These are phyloP conservation scores for Talaromyces stipitatus DNA, from an alignment of 495 filamentous ascomycete species.

Conservation along the genomic window DNA sequence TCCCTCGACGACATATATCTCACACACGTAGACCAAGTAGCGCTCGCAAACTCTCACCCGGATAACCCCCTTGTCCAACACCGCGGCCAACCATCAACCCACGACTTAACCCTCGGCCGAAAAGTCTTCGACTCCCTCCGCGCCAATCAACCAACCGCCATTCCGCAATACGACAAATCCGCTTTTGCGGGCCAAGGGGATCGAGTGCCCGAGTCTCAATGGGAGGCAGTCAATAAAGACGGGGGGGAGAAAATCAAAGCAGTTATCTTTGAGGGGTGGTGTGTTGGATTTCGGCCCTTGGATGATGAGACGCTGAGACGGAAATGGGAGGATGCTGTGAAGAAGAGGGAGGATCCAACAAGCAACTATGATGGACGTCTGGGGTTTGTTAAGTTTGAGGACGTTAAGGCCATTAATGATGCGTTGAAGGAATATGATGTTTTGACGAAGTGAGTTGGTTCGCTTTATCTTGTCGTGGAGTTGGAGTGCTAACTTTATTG, in stretches of 20 bases:
- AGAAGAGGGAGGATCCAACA: conserved; percentile 28
- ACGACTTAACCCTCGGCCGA: conserved; percentile 63
- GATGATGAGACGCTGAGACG: conserved; percentile 41
- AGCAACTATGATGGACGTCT: conserved; percentile 37
- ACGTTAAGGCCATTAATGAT: conserved; percentile 68
- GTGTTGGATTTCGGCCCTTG: conserved; percentile 74
- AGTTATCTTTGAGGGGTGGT: conserved; percentile 88
- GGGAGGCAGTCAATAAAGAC: conserved; percentile 55
- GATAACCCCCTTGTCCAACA: conserved; percentile 72
- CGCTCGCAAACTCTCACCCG: conserved; percentile 56
- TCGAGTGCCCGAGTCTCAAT: conserved; percentile 51
- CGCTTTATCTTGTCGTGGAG: too few relatives aligned
- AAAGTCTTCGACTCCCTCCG: conserved; percentile 56
- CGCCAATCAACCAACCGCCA: conserved; percentile 40
- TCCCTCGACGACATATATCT: conserved; percentile 93
- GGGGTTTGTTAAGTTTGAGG: conserved; percentile 53
- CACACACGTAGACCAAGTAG: conserved; percentile 60
- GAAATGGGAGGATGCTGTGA: conserved; percentile 49
- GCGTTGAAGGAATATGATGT: conserved; percentile 61
- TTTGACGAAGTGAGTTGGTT: conserved; percentile 51
- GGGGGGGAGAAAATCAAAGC: conserved; percentile 46
- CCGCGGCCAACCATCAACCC: conserved; percentile 79
- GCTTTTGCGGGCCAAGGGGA: conserved; percentile 72
- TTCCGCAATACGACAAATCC: conserved; percentile 82
- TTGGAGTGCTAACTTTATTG: not conserved